Base-by-base conservation (phyloP, 2,329 filamentous ascomycete species). In the Arthrobotrys conoides region DNA sequence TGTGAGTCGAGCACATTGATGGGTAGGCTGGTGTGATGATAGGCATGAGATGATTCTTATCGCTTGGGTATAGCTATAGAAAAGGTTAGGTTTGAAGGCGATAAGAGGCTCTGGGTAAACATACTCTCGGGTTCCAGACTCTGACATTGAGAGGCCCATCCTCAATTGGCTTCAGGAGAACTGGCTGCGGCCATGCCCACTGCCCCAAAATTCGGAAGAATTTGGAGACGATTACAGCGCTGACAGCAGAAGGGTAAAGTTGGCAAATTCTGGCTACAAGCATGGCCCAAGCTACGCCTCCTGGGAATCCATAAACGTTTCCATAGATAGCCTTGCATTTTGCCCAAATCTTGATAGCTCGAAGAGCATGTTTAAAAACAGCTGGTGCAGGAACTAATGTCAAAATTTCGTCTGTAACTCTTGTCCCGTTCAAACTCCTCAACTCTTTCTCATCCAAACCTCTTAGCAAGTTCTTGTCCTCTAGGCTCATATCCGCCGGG, bases 251-350 rank as follows among this genome's bases (percentile, higher is more conserved):
- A 14, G 96, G 96, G 82, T 98, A 99, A 16, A 99, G 88, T 84
- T 99, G 96, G 84, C 96, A 98, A 49, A 98, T 93, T 80, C 96
- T 90, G 65, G 96, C 96, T 30, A 98, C 94, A 83, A 99, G 89
- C 92, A 99, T 97, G 12, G 95, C 96, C 93, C 95, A 99, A 4
- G 96, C 96, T 48, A 99, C 94, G 85, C 96, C 96, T 82, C 96
- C 96, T 1, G 96, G 96, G 81, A 96, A 99, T 27, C 96, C 96
- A 85, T 97, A 94, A 80, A 98, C 94, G 83, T 97, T 97, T 80
- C 93, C 93, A 83, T 98, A 98, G 59, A 98, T 93, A 24, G 93
- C 96, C 79, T 95, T 92, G 65, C 91, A 90, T 83, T 97, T 93
- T 9, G 96, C 94, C 96, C 96, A 99, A 6, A 99, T 88, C 85